A percentile compares a stretch with the other conserved stretches of the same genome.
Evolutionary conservation across 768 basidiomycete genomes (phyloP).

Genomic region (Serendipita indica): DNA sequence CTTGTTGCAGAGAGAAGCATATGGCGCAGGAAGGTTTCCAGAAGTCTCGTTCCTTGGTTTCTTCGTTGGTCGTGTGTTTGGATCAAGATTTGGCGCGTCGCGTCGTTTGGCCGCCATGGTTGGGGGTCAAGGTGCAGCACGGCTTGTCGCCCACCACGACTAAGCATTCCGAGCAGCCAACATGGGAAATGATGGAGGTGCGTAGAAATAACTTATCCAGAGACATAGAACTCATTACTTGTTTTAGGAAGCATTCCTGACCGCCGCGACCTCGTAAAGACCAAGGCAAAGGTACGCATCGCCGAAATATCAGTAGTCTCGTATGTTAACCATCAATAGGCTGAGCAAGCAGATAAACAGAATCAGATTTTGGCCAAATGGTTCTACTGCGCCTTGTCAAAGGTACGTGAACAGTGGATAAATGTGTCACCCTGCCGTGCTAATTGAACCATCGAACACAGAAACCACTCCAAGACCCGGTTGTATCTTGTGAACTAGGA

Average conservation of each 20-base stretch:
- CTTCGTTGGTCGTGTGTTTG: too few species aligned
- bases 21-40: too few species aligned
- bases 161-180: background rate
- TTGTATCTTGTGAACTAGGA: slow-evolving; percentile 83
- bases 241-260: slow-evolving; percentile 61
- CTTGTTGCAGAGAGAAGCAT: too few species aligned
- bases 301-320: background rate
- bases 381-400: slow-evolving; percentile 91
- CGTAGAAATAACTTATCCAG: background rate
- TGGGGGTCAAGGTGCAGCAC: too few species aligned
- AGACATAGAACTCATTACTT: background rate
- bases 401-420: slow-evolving; percentile 42
- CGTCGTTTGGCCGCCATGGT: too few species aligned
- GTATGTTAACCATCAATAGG: slow-evolving; percentile 24
- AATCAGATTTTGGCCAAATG: slow-evolving; percentile 78
- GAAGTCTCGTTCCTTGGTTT: too few species aligned
- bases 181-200: slow-evolving; percentile 71
- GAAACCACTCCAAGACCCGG: slow-evolving; percentile 73
- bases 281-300: slow-evolving; percentile 45
- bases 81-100: too few species aligned
- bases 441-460: slow-evolving; percentile 21
- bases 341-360: slow-evolving; percentile 80
- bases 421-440: background rate
- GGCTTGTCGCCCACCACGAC: too few species aligned
- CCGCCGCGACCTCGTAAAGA: slow-evolving; percentile 61